Conservation (phyloP, 495 filamentous ascomycete genomes). For the Collariella sp. region DNA sequence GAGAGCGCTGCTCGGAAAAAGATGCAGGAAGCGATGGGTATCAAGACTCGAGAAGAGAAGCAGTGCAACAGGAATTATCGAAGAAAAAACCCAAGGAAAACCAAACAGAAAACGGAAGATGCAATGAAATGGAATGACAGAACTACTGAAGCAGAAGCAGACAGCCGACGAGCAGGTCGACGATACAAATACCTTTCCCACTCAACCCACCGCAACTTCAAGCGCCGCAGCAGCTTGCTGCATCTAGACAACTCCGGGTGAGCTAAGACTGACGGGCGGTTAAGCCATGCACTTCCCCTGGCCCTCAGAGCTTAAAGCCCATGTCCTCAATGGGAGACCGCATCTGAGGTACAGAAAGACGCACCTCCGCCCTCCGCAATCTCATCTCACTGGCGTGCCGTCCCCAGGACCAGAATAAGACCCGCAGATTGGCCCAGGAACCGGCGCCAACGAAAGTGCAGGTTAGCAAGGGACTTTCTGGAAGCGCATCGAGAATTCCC, state of each 20-base stretch:
- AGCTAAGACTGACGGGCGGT: neutral
- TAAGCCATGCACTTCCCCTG: neutral
- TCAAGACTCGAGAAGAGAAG: neutral
- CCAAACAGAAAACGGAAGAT: neutral
- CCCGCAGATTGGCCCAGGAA: neutral
- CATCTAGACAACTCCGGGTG: neutral
- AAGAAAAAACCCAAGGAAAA: constrained; percentile 6
- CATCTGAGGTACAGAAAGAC: too few relatives aligned
- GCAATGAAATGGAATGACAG: neutral
- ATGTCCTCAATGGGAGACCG: too few relatives aligned
- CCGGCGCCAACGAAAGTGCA: neutral
- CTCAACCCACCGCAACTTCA: neutral
- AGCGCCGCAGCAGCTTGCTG: neutral
- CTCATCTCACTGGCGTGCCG: neutral
- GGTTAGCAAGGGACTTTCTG: neutral
- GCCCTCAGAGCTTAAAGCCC: too few relatives aligned
- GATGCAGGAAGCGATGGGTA: neutral
- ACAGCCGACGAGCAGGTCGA: constrained; percentile 3
- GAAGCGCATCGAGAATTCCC: neutral
- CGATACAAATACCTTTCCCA: constrained; percentile 9
- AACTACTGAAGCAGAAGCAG: constrained; percentile 2
- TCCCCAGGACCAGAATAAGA: neutral
- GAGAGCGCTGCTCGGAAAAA: constrained; percentile 8
- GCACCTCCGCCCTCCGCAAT: neutral
- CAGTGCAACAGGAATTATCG: constrained; percentile 1